These are phyloP conservation scores for Hypoxylon sp. DNA, from an alignment of 2,329 filamentous ascomycete species.

Conservation along the genomic window DNA sequence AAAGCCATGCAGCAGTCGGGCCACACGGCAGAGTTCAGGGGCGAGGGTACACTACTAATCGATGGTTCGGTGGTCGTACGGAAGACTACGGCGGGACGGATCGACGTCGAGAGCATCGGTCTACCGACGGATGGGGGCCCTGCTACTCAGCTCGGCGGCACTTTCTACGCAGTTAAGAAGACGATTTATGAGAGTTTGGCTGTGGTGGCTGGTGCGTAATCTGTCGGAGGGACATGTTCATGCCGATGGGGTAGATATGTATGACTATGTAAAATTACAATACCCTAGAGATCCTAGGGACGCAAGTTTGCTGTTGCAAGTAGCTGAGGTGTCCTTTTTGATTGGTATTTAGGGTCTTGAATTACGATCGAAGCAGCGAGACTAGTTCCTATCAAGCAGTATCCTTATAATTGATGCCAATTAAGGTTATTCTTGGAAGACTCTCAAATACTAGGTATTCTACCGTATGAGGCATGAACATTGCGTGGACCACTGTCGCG, in stretches of 20 bases:
- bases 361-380: background rate
- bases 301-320: background rate
- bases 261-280: slow-evolving; percentile 27
- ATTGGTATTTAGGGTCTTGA: background rate
- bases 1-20: slow-evolving; percentile 85
- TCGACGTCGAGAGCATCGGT: slow-evolving; percentile 87
- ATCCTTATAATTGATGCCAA: background rate
- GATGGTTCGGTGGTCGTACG: slow-evolving; percentile 90
- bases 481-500: background rate
- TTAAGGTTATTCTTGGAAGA: background rate
- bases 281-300: background rate
- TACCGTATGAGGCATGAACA: background rate
- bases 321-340: background rate
- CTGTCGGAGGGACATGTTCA: background rate
- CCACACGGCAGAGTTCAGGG: slow-evolving; percentile 91
- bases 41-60: slow-evolving; percentile 91
- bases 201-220: slow-evolving; percentile 81
- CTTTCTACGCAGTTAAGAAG: slow-evolving; percentile 88
- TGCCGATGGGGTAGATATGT: slow-evolving; percentile 4
- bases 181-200: slow-evolving; percentile 96
- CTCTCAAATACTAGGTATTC: background rate
- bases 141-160: slow-evolving; percentile 67
- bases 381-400: background rate
- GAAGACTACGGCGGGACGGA: slow-evolving; percentile 87
- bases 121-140: slow-evolving; percentile 62